Evolutionary conservation across 768 basidiomycete species (phyloP).

Genomic region (Cyclocybe cylindracea): DNA sequence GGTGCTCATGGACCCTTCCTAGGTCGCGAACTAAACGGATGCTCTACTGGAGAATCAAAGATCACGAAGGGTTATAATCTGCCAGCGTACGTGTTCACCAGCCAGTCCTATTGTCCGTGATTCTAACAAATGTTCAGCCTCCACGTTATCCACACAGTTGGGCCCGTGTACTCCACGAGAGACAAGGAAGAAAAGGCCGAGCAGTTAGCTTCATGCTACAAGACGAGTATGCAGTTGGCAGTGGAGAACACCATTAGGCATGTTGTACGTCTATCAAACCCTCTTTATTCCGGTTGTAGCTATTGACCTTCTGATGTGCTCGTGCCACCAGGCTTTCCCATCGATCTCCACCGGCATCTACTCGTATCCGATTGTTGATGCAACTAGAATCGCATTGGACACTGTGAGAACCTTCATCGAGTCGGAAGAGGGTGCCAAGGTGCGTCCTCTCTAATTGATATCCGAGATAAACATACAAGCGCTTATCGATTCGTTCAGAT

Average conservation of each 20-base stretch:
- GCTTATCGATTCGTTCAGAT: constrained; percentile 35
- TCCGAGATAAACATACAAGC: too few species aligned
- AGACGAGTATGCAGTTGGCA: constrained; percentile 61
- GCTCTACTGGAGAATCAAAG: constrained; percentile 73
- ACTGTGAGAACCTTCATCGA: constrained; percentile 60
- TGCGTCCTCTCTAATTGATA: constrained; percentile 19
- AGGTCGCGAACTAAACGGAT: constrained; percentile 70
- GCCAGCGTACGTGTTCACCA: constrained; percentile 59
- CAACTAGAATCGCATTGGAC: constrained; percentile 69
- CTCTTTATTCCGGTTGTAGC: neutral
- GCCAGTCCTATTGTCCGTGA: neutral
- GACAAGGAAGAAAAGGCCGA: constrained; percentile 45
- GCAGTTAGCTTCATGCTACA: constrained; percentile 71
- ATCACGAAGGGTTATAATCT: constrained; percentile 78
- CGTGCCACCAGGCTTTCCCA: constrained; percentile 64
- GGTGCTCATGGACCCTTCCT: neutral
- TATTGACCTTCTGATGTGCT: neutral
- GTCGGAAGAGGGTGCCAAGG: constrained; percentile 47
- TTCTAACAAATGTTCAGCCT: constrained; percentile 40
- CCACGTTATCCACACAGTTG: constrained; percentile 81
- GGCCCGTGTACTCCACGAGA: constrained; percentile 59
- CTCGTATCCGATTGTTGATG: constrained; percentile 73
- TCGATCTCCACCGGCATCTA: constrained; percentile 81
- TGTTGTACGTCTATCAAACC: constrained; percentile 46
- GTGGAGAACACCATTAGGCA: constrained; percentile 59